Evolutionary conservation across 192 early-diverging fungal genomes (phyloP).

Genomic region (Entomortierella parvispora): DNA sequence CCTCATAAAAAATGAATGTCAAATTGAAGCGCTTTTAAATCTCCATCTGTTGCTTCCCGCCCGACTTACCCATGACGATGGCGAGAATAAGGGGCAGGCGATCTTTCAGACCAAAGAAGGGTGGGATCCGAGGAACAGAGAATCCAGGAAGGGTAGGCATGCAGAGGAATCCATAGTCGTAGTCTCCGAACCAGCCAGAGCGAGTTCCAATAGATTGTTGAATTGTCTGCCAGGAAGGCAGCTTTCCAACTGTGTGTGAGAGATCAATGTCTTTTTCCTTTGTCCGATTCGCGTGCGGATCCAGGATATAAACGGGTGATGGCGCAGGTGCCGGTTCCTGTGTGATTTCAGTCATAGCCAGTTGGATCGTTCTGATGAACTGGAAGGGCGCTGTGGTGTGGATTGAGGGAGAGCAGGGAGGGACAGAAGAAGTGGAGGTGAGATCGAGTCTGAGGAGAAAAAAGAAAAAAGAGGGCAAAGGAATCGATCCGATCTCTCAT

Average conservation of each 20-base stretch:
- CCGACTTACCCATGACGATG: constrained; percentile 54
- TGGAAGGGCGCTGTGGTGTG: background rate
- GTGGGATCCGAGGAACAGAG: constrained; percentile 38
- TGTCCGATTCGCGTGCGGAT: constrained; percentile 43
- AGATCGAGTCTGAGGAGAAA: background rate
- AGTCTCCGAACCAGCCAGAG: constrained; percentile 59
- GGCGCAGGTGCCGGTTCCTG: background rate
- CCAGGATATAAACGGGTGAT: background rate
- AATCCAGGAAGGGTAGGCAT: constrained; percentile 55
- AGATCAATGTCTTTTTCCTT: constrained; percentile 48
- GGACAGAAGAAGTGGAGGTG: background rate
- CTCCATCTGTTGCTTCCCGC: too few species aligned
- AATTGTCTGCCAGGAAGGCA: constrained; percentile 38
- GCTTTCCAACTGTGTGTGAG: constrained; percentile 34
- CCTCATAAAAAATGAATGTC: too few species aligned
- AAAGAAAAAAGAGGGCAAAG: background rate
- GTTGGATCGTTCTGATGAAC: too few species aligned
- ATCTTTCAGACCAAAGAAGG: constrained; percentile 59
- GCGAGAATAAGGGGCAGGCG: constrained; percentile 51
- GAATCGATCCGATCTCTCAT: background rate
- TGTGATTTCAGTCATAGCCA: background rate
- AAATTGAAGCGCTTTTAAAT: too few species aligned
- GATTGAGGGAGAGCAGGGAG: background rate
- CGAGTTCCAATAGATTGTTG: constrained; percentile 36
- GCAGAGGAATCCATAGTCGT: constrained; percentile 59